These are phyloP conservation scores for Pezicula carpinea DNA, from an alignment of 2,329 filamentous ascomycete species.

Conservation along the genomic window DNA sequence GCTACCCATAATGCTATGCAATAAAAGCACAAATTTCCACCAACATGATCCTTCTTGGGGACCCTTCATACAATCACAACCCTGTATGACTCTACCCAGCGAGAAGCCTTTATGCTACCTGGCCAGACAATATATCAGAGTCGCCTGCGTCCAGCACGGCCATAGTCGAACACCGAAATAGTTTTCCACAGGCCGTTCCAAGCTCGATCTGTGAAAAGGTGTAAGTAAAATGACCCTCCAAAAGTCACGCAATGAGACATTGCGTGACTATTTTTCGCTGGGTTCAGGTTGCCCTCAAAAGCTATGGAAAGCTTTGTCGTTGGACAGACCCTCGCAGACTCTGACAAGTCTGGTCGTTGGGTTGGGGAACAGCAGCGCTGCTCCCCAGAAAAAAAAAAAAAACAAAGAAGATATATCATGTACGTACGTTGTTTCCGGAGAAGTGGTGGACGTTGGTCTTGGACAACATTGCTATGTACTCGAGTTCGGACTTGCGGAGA, in stretches of 20 bases:
- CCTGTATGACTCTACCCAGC: neutral
- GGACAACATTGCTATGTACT: constrained; percentile 61
- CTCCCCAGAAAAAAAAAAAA: constrained; percentile 9
- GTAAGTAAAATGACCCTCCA: constrained; percentile 38
- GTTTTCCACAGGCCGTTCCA: constrained; percentile 96
- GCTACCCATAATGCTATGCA: neutral
- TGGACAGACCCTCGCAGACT: constrained; percentile 55
- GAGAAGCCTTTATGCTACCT: constrained; percentile 49
- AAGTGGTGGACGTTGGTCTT: constrained; percentile 97
- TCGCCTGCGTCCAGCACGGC: constrained; percentile 95
- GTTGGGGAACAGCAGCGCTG: constrained; percentile 8
- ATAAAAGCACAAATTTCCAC: neutral
- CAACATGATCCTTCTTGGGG: neutral
- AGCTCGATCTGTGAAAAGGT: constrained; percentile 75
- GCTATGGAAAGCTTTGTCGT: constrained; percentile 83
- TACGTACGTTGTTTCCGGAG: constrained; percentile 96
- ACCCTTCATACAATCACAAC: neutral
- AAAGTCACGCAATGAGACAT: constrained; percentile 31
- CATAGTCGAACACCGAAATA: constrained; percentile 98
- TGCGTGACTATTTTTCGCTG: too few relatives aligned
- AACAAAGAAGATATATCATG: constrained; percentile 22
- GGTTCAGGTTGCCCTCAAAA: constrained; percentile 71
- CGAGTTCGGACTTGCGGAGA: constrained; percentile 95
- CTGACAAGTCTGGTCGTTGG: constrained; percentile 17
- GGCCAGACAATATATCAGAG: constrained; percentile 91